Evolutionary conservation across 1,139 yeast species (phyloP).

Genomic region (Candida glucosophila): DNA sequence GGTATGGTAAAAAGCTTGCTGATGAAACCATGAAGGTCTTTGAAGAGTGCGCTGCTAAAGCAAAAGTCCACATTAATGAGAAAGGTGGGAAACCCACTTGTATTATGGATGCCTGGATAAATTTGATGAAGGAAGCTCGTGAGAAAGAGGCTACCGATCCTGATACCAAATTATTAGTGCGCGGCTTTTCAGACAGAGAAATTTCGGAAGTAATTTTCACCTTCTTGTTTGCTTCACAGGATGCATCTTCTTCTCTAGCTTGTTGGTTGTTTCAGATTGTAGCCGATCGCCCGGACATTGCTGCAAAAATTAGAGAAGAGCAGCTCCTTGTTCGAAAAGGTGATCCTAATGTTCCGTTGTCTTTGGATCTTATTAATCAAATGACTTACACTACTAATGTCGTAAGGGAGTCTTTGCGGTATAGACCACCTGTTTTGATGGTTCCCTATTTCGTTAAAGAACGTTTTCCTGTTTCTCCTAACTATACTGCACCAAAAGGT

Average conservation of each 20-base stretch:
- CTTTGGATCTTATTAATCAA: constrained; percentile 66
- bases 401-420: constrained; percentile 84
- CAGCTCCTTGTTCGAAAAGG: constrained; percentile 76
- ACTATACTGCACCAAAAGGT: constrained; percentile 91
- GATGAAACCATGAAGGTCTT: constrained; percentile 90
- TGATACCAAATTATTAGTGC: constrained; percentile 51
- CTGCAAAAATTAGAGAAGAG: constrained; percentile 79
- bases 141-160: constrained; percentile 38
- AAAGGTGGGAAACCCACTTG: constrained; percentile 76
- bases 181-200: constrained; percentile 84
- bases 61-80: constrained; percentile 65
- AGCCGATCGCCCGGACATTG: constrained; percentile 91
- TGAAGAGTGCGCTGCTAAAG: constrained; percentile 77
- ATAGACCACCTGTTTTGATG: constrained; percentile 97
- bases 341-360: constrained; percentile 54
- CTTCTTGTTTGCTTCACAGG: constrained; percentile 94
- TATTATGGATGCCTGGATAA: constrained; percentile 94
- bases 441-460: constrained; percentile 92
- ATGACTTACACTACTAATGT: constrained; percentile 88
- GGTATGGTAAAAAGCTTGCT: constrained; percentile 94
- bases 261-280: constrained; percentile 97
- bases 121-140: constrained; percentile 71
- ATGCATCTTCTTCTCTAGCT: constrained; percentile 95
- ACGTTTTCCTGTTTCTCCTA: constrained; percentile 71
- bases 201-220: constrained; percentile 95